Conservation (phyloP, 108 stramenopile genomes). For the Nitzschia putrida region DNA sequence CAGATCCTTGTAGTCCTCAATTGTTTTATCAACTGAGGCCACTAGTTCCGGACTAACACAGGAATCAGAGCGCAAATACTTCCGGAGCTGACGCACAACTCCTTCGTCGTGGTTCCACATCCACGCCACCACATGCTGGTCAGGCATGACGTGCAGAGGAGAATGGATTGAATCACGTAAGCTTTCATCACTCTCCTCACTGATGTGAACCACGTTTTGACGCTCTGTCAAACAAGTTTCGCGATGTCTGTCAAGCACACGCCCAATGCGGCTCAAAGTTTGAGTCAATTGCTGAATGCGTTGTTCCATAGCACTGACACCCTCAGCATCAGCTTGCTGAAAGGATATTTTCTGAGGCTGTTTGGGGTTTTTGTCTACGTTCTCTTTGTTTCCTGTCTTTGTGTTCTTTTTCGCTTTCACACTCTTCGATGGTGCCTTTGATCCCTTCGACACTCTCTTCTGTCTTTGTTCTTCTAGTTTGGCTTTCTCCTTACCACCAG, state of each 20-base stretch:
- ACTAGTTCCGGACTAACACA: slow-evolving; percentile 50
- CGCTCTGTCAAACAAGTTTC: slow-evolving; percentile 34
- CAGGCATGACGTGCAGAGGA: slow-evolving; percentile 71
- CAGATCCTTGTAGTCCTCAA: slow-evolving; percentile 40
- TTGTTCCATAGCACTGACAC: slow-evolving; percentile 85
- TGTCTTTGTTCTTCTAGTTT: slow-evolving; percentile 38
- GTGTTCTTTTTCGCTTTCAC: slow-evolving; percentile 20
- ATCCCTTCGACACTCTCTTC: slow-evolving; percentile 14
- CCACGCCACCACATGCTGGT: slow-evolving; percentile 75
- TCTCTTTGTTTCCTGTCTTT: slow-evolving; percentile 12
- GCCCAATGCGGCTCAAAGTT: slow-evolving; percentile 75
- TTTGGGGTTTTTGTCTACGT: not conserved
- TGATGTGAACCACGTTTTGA: slow-evolving; percentile 14
- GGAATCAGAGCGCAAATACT: slow-evolving; percentile 32
- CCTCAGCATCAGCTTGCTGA: slow-evolving; percentile 83
- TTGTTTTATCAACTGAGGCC: slow-evolving; percentile 37
- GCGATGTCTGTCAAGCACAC: slow-evolving; percentile 84
- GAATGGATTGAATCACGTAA: slow-evolving; percentile 61
- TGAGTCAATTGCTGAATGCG: slow-evolving; percentile 86
- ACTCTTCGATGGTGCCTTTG: slow-evolving; percentile 10
- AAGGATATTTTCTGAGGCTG: slow-evolving; percentile 51
- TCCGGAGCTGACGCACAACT: slow-evolving; percentile 54
- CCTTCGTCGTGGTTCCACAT: slow-evolving; percentile 73
- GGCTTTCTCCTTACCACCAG: slow-evolving; percentile 44
- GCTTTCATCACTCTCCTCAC: slow-evolving; percentile 6